phyloP scores from a whole-genome alignment of 129 eudicot species.

The Apium graveolens region DNA sequence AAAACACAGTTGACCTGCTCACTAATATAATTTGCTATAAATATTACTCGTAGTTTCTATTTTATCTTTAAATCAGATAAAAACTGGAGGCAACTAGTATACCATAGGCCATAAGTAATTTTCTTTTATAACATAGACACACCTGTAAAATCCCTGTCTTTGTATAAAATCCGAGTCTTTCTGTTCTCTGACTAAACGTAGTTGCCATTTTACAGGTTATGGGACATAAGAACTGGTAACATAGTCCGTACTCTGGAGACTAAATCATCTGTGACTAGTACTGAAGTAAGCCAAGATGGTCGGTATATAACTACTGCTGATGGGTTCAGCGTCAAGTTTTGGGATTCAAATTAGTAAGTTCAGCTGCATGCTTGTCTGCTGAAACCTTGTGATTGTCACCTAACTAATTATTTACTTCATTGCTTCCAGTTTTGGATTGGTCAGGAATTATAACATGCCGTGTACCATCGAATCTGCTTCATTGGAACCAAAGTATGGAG shows the following conservation, averaged over 20 bases:
- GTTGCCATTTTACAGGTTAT: constrained; percentile 17
- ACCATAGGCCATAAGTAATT: neutral
- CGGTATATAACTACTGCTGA: constrained; percentile 66
- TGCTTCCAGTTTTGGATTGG: constrained; percentile 56
- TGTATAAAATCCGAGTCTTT: neutral
- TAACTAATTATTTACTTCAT: neutral
- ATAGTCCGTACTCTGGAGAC: constrained; percentile 50
- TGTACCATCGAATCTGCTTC: constrained; percentile 72
- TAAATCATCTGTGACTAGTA: constrained; percentile 55
- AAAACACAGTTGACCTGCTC: neutral
- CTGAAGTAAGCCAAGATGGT: constrained; percentile 69
- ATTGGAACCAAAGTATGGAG: constrained; percentile 66
- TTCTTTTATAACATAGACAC: neutral
- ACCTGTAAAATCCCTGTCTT: neutral
- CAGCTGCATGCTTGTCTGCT: neutral
- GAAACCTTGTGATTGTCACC: neutral
- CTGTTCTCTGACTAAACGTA: neutral
- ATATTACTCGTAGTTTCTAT: neutral
- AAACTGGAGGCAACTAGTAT: neutral
- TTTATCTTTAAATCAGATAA: neutral
- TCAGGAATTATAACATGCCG: constrained; percentile 72
- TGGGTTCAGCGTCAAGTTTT: constrained; percentile 58
- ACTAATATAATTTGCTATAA: neutral
- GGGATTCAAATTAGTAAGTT: constrained; percentile 67
- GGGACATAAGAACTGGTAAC: constrained; percentile 55